Evolutionary conservation across 2,329 filamentous ascomycete species (phyloP), one percentile per base, ranked within the genome.

Genomic region (Thelonectria olida): DNA sequence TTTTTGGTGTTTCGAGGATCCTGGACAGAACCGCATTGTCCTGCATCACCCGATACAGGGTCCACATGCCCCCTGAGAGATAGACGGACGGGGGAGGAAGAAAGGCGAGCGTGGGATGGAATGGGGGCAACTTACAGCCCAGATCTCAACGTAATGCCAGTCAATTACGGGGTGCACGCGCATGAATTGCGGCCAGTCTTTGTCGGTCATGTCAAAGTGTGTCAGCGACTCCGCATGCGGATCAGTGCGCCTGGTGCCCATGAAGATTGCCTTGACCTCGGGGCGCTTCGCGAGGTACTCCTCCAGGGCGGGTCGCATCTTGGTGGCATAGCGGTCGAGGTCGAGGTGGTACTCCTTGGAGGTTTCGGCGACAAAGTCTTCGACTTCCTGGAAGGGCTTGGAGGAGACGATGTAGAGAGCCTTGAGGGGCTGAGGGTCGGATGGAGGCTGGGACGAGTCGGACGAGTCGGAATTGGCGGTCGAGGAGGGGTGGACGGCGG

Each of bases 111-210:
- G 22, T 45, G 22, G 42, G 22, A 25, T 7, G 48, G 38, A 31
- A 8, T 1, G 27, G 1, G 19, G 7, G n/a, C 58, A 73, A 84
- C 92, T 82, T 73, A 96, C 93, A 17, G 89, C 88, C 96, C 96
- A 98, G 54, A 98, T 95, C 76, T 98, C 95, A 10, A 88, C 74
- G 62, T 65, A 97, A 76, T 96, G 92, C 96, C 96, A 99, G 78
- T 99, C 96, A 73, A 99, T 94, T 9, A 99, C 92, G 0, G 96
- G 95, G 77, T 99, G 93, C 62, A 98, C 85, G 60, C 96, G 88
- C 89, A 98, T 94, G 73, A 98, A 97, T 42, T 84, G 81, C 34
- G 96, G 96, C 96, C 96, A 99, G 2, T 90, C 93, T 34, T 85
- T 82, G 77, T 98, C 96, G 5, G 96, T 99, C 51, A 85, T 86